Evolutionary conservation across 306 rosid species (phyloP).

Genomic region (Rubus parviflorus): DNA sequence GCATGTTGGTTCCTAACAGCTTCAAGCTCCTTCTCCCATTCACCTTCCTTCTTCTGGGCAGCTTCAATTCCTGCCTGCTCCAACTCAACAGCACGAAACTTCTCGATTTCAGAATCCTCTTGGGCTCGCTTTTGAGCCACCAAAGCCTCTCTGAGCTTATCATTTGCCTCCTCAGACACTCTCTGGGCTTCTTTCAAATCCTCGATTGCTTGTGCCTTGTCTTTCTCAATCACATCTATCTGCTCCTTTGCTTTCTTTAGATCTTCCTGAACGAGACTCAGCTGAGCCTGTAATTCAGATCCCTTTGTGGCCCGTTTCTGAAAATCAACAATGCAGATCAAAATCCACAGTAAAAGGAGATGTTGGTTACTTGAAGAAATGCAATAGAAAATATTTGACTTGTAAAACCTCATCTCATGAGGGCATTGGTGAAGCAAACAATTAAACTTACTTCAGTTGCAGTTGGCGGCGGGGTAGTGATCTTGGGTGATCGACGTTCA

Average conservation of each 20-base stretch:
- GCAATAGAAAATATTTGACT: background rate
- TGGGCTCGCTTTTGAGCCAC: conserved; percentile 89
- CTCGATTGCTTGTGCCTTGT: conserved; percentile 59
- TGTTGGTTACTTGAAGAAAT: background rate
- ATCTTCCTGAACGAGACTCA: conserved; percentile 74
- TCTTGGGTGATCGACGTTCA: conserved; percentile 70
- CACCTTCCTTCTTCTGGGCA: conserved; percentile 76
- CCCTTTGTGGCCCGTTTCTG: conserved; percentile 76
- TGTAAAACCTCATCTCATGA: background rate
- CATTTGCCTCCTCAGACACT: conserved; percentile 77
- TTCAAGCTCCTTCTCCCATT: conserved; percentile 84
- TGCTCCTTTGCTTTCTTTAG: conserved; percentile 87
- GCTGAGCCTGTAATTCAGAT: conserved; percentile 67
- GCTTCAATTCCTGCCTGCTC: conserved; percentile 96
- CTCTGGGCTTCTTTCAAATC: conserved; percentile 82
- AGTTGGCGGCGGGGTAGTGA: conserved; percentile 49
- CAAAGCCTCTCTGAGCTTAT: conserved; percentile 79
- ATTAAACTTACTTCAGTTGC: conserved; percentile 81
- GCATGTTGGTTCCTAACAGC: conserved; percentile 83
- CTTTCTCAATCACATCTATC: conserved; percentile 65
- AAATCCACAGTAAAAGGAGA: conserved; percentile 1
- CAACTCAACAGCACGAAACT: conserved; percentile 90
- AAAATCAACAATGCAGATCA: conserved; percentile 31
- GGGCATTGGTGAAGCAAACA: no score
- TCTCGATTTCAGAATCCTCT: conserved; percentile 89